Base-by-base conservation (phyloP, 495 filamentous ascomycete genomes). In the Podospora anserina region DNA sequence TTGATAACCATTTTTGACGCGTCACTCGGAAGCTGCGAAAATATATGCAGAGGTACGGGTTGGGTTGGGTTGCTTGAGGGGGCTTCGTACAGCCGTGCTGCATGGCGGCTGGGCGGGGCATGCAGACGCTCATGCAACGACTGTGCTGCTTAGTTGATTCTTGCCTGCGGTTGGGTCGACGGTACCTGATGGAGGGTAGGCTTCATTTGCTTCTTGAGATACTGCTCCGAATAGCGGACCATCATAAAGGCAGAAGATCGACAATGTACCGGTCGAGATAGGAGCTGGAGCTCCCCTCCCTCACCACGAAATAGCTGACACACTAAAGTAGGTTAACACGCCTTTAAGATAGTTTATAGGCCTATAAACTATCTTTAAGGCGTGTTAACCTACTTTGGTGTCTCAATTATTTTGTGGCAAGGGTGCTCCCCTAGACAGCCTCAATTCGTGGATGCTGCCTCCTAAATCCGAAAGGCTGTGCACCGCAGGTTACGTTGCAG, bases 1-100 rank as follows among this genome's bases (percentile, higher is more conserved):
- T 5, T n/a, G 16, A n/a, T 62, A 19, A 20, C 32, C 19, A 32
- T 63, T 63, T 23, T 63, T 49, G 61, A 63, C 61, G 61, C 61
- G 61, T 63, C 61, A 63, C 15, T 19, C 61, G 30, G 32, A 49
- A 58, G 55, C 5, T 26, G n/a, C 23, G 55, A 58, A 26, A 26
- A 58, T 20, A 49, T 11, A 49, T 49, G 6, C 15, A 49, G 39
- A 16, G 39, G 39, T 49, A 11, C 3, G 15, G 39, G 39, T 49
- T 9, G 15, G 39, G 39, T 49, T 9, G 7, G 13, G 9, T 11
- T 49, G 39, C 15, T 49, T 3, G 5, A 49, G 39, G 9, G 5
- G 13, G 39, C 9, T 49, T 49, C 39, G 13, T 49, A 11, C 39
- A 11, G 39, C 13, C 39, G 39, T 49, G 39, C 39, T 49, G 39